Base-by-base conservation (phyloP, 805 yeast species). In the Yarrowia alimentaria region DNA sequence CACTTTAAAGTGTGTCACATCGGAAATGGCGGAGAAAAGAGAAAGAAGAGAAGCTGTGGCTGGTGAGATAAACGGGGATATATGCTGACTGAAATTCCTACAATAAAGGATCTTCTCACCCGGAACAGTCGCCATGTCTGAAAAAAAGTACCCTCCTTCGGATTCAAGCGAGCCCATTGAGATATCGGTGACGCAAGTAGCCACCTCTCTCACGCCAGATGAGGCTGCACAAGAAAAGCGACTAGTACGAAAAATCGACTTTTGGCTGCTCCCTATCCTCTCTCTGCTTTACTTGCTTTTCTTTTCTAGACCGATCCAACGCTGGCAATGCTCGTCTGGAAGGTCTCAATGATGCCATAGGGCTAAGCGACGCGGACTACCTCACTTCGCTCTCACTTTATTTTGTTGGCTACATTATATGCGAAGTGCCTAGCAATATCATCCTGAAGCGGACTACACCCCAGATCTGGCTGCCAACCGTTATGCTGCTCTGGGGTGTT, bases 281-380 rank as follows among this genome's bases (percentile, higher is more conserved):
- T 70, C 74, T 13, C 22, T 71, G 13, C 64, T 73, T 67, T 74
- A 73, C 53, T 60, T 74, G 22, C 19, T 68, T 71, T 55, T 71
- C 73, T 47, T 73, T 75, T 24, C 61, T 74, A 53, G 76, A 74
- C 55, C 69, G 72, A 50, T 73, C 73, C 14, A 74, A 74, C 54
- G 71, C 74, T 38, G 69, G 74, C 8, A 74, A 75, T 56, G 78
- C 79, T 6, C 69, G 71, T 52, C 68, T 75, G 6, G 71, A 70
- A 50, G 75, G 75, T 6, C 58, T 75, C 48, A 73, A 67, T 26
- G 60, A 54, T 3, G 75, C 72, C 51, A 58, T 75, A 14, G 63
- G 64, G 10, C 64, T 75, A 18, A 54, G 57, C 2, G 75, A 75
- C 17, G 64, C 67, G 16, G 65, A 72, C 34, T 74, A 73, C 70